Evolutionary conservation across 257 asterid genomes (phyloP), one percentile per base, ranked within the genome.

Genomic region (Solanum chiquidenum): DNA sequence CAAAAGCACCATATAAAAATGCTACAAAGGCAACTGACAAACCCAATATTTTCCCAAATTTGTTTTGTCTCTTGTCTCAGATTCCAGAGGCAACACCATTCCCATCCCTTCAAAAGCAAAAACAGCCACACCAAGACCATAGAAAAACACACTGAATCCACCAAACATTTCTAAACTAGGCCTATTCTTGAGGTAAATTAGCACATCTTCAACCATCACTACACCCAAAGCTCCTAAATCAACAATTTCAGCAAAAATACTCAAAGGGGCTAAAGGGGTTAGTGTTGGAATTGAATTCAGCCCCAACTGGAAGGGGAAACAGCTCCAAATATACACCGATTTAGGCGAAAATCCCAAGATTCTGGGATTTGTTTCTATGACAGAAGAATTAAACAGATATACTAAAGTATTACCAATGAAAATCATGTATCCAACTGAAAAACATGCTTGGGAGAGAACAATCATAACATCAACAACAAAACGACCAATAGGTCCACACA

Each of bases 31-130:
- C 88, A 88, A 88, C 75, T 8, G 87, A 68, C 58, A 79, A 38
- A 33, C 87, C 88, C 80, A 88, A 86, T 25, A 88, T 82, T 79
- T 49, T 86, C 49, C 90, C 88, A 69, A 75, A 88, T 5, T 76
- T 86, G 5, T 31, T 83, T 88, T 86, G 12, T 88, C 90, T n/a
- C 49, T 86, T 5, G 49, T 86, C 88, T 88, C 90, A 46, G 90
- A 85, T 86, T 88, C 90, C 82, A 88, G 33, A n/a, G 90, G 88
- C 76, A 88, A 66, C 27, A 88, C 37, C 90, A 88, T 66, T 25
- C 88, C 88, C 62, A 86, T 35, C 9, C 87, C 90, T 88, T 88
- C 90, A 80, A 88, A 88, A 1, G 90, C 87, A 80, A 86, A 88
- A 1, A 86, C 84, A 34, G 90, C 83, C 9, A 88, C 88, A 23